phyloP scores from a whole-genome alignment of 1,139 yeast species.

The Ashbya aceris region DNA sequence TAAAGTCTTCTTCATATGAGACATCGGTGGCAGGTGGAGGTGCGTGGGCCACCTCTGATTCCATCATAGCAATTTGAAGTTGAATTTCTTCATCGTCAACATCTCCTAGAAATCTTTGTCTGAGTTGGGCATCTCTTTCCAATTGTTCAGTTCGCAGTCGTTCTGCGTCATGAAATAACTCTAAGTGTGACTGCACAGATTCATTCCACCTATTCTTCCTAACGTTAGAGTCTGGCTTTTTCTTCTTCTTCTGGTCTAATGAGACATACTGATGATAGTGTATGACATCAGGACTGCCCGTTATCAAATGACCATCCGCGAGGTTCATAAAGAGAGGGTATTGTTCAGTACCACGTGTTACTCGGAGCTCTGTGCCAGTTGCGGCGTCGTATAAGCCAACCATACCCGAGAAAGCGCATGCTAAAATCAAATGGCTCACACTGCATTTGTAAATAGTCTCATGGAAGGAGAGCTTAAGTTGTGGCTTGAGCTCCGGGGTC shows the following conservation, averaged over 20 bases:
- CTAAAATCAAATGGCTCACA: slow-evolving; percentile 36
- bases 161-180: slow-evolving; percentile 28
- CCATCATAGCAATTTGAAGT: slow-evolving; percentile 35
- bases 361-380: slow-evolving; percentile 30
- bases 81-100: slow-evolving; percentile 37
- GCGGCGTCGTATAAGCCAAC: slow-evolving; percentile 54
- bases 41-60: slow-evolving; percentile 19
- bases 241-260: slow-evolving; percentile 8
- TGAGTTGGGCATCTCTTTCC: slow-evolving; percentile 16
- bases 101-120: slow-evolving; percentile 28
- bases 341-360: slow-evolving; percentile 24
- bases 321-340: slow-evolving; percentile 25
- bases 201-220: slow-evolving; percentile 26
- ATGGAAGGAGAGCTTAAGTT: slow-evolving; percentile 19
- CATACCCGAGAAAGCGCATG: slow-evolving; percentile 58
- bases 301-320: slow-evolving; percentile 26
- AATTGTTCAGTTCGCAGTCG: slow-evolving; percentile 16
- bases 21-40: slow-evolving; percentile 4
- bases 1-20: slow-evolving; percentile 18
- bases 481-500: slow-evolving; percentile 15
- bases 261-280: slow-evolving; percentile 20
- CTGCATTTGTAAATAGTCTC: slow-evolving; percentile 27
- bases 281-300: slow-evolving; percentile 25
- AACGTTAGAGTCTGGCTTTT: slow-evolving; percentile 9
- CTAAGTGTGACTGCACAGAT: slow-evolving; percentile 21